phyloP scores from a whole-genome alignment of 192 early-diverging fungal genomes.

The Coemansia sp. region DNA sequence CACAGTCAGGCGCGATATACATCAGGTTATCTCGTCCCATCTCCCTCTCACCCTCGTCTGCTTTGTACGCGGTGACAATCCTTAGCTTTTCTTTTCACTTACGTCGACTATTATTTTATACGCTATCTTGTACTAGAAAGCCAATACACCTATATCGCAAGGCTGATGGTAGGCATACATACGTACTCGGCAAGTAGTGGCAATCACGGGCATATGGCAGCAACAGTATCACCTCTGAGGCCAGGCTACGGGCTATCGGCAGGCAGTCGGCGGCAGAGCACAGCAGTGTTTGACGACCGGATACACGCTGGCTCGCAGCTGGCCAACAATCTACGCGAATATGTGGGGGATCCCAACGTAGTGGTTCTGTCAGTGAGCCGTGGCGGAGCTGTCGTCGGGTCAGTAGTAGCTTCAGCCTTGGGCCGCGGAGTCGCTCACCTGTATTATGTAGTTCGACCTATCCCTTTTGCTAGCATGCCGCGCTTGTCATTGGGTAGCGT shows the following conservation, averaged over 20 bases:
- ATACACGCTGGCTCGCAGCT: slow-evolving; percentile 47
- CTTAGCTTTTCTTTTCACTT: background rate
- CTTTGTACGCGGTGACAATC: background rate
- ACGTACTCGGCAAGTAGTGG: background rate
- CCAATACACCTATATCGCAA: background rate
- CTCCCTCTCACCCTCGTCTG: background rate
- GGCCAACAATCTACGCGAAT: slow-evolving; percentile 35
- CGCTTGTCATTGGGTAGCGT: slow-evolving; percentile 53
- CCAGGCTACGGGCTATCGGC: slow-evolving; percentile 3
- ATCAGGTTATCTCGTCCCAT: background rate
- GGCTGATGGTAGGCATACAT: slow-evolving; percentile 8
- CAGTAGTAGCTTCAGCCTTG: slow-evolving; percentile 26
- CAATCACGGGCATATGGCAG: background rate
- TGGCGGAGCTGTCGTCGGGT: slow-evolving; percentile 49
- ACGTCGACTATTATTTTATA: background rate
- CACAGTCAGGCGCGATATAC: background rate
- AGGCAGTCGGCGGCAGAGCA: background rate
- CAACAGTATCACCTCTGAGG: background rate
- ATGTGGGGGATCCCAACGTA: slow-evolving; percentile 13
- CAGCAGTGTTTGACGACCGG: slow-evolving; percentile 38
- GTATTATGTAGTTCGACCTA: slow-evolving; percentile 40
- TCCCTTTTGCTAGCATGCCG: slow-evolving; percentile 37
- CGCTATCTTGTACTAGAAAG: background rate
- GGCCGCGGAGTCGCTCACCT: slow-evolving; percentile 27
- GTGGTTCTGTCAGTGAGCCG: slow-evolving; percentile 50